Evolutionary conservation across 805 yeast species (phyloP).

Genomic region (Metschnikowia lachancei): DNA sequence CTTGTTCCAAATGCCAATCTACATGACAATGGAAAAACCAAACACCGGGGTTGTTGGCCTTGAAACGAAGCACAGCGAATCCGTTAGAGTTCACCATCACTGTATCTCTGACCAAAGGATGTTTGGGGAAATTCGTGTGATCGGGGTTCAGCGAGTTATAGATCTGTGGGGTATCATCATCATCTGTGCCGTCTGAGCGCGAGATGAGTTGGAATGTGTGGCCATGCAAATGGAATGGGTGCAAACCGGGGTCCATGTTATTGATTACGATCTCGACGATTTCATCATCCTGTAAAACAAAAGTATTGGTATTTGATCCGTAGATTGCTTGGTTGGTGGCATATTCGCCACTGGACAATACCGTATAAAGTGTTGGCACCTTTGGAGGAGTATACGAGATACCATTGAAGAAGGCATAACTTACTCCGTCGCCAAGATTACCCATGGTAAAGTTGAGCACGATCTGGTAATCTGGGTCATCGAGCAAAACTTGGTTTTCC

Average conservation of each 20-base stretch:
- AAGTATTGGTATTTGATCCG: constrained; percentile 67
- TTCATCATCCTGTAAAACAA: constrained; percentile 57
- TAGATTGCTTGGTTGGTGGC: constrained; percentile 62
- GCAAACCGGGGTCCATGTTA: constrained; percentile 76
- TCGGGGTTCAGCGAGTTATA: constrained; percentile 46
- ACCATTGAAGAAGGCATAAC: constrained; percentile 74
- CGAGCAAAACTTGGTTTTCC: constrained; percentile 47
- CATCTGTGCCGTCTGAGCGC: constrained; percentile 50
- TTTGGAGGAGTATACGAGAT: constrained; percentile 63
- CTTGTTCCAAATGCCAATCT: constrained; percentile 83
- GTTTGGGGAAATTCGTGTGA: constrained; percentile 48
- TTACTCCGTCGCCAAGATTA: constrained; percentile 69
- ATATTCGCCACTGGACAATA: constrained; percentile 54
- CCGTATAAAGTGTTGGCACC: constrained; percentile 68
- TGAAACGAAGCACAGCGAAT: constrained; percentile 65
- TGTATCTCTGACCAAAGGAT: constrained; percentile 70
- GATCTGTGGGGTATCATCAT: constrained; percentile 49
- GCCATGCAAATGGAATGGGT: constrained; percentile 79
- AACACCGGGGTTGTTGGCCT: constrained; percentile 86
- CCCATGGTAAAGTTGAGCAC: constrained; percentile 62
- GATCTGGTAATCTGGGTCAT: constrained; percentile 61
- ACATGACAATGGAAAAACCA: constrained; percentile 95
- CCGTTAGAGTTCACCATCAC: constrained; percentile 66
- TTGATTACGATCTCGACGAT: constrained; percentile 74
- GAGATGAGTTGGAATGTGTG: constrained; percentile 64